phyloP scores from a whole-genome alignment of 2,329 filamentous ascomycete genomes.

The Colletotrichum chlorophyti region DNA sequence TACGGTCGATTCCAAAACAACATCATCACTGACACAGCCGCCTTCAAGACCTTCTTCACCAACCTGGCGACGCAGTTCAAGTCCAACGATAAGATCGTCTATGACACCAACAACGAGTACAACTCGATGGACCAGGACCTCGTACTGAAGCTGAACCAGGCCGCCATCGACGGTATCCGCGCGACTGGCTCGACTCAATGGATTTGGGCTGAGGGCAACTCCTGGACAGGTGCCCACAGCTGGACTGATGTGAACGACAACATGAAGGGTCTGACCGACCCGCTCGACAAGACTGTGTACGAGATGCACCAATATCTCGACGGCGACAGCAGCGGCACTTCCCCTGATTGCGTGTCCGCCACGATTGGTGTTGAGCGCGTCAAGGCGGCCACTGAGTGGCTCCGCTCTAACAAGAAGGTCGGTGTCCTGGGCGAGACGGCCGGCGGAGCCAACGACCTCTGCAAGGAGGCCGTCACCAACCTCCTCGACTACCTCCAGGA shows the following conservation, averaged over 20 bases:
- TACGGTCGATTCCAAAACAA: conserved; percentile 54
- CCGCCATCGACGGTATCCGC: conserved; percentile 63
- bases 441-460: conserved; percentile 52
- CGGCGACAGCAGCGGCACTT: conserved; percentile 53
- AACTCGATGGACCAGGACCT: conserved; percentile 62
- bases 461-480: conserved; percentile 52
- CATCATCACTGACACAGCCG: conserved; percentile 54
- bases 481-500: conserved; percentile 55
- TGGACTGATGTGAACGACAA: conserved; percentile 39
- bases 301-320: conserved; percentile 63
- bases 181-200: conserved; percentile 56
- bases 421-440: conserved; percentile 58
- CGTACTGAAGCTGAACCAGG: conserved; percentile 62
- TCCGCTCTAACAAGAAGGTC: conserved; percentile 54
- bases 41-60: conserved; percentile 59
- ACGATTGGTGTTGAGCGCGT: conserved; percentile 52
- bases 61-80: conserved; percentile 56
- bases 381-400: conserved; percentile 52
- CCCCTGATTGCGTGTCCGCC: conserved; percentile 46
- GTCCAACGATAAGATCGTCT: conserved; percentile 57
- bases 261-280: conserved; percentile 50
- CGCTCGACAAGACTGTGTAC: conserved; percentile 49
- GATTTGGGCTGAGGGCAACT: conserved; percentile 57
- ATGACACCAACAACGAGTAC: conserved; percentile 68
- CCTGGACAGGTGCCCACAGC: conserved; percentile 50